A percentile compares a stretch with the other conserved stretches of the same genome.
phyloP scores from a whole-genome alignment of 441 rosid genomes.

The Gossypium davidsonii region DNA sequence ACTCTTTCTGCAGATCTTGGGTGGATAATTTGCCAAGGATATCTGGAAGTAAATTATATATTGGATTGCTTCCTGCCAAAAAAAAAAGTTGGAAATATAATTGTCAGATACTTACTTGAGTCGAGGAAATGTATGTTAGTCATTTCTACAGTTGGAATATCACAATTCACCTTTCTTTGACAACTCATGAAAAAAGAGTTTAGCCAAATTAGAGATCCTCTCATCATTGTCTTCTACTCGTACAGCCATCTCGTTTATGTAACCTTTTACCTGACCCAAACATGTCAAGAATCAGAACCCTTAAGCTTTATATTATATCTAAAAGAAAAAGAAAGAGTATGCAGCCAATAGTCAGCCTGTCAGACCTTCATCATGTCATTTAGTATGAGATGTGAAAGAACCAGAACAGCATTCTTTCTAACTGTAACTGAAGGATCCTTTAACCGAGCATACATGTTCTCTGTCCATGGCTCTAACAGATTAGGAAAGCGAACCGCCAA shows the following conservation, averaged over 20 bases:
- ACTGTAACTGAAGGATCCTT: conserved; percentile 76
- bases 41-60: conserved; percentile 94
- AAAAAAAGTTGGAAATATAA: conserved; percentile 11
- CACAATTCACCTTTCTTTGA: conserved; percentile 80
- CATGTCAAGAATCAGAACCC: conserved; percentile 19
- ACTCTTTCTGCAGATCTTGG: conserved; percentile 67
- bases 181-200: conserved; percentile 85
- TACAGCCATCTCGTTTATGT: conserved; percentile 89
- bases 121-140: conserved; percentile 4
- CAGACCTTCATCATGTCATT: conserved; percentile 99
- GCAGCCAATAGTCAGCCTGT: conserved; percentile 16
- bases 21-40: conserved; percentile 77
- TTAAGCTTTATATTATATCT: background rate
- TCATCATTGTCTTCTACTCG: conserved; percentile 82
- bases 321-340: conserved; percentile 7
- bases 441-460: conserved; percentile 82
- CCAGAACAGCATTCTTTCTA: conserved; percentile 95
- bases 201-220: conserved; percentile 86
- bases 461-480: conserved; percentile 96
- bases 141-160: conserved; percentile 5
- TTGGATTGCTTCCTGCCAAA: conserved; percentile 85
- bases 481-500: conserved; percentile 97
- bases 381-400: conserved; percentile 95
- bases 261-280: conserved; percentile 80
- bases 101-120: background rate